Conservation (phyloP, 2,329 filamentous ascomycete genomes). For the Apiospora arundinis region DNA sequence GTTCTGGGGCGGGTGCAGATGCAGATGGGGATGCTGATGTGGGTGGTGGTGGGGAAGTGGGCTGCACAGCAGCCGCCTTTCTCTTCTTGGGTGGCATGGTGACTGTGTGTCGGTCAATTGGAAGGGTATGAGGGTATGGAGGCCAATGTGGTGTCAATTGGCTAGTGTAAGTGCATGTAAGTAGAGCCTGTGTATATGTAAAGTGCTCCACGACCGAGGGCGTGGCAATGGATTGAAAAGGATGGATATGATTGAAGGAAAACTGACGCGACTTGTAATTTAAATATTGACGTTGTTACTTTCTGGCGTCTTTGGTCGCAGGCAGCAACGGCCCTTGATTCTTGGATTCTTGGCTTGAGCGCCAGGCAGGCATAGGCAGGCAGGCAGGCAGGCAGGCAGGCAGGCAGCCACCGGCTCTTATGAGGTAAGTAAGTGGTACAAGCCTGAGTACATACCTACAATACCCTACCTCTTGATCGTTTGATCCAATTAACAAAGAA, state of each 20-base stretch:
- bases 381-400: neutral
- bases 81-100: slow-evolving; percentile 9
- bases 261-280: neutral
- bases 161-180: neutral
- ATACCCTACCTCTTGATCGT: too few species aligned
- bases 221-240: neutral
- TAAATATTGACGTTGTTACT: slow-evolving; percentile 6
- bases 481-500: too few species aligned
- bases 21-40: neutral
- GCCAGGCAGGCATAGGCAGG: neutral
- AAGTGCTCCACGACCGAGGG: neutral
- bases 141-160: neutral
- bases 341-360: neutral
- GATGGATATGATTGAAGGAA: neutral
- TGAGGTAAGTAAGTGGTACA: too few species aligned
- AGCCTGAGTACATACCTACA: too few species aligned
- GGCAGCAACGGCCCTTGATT: slow-evolving; percentile 11
- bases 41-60: neutral
- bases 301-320: neutral
- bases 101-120: neutral
- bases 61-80: slow-evolving; percentile 4
- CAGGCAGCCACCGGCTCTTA: neutral
- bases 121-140: neutral
- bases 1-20: neutral
- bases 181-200: neutral